phyloP scores from a whole-genome alignment of 192 early-diverging fungal species.

The Umbelopsis ramanniana region DNA sequence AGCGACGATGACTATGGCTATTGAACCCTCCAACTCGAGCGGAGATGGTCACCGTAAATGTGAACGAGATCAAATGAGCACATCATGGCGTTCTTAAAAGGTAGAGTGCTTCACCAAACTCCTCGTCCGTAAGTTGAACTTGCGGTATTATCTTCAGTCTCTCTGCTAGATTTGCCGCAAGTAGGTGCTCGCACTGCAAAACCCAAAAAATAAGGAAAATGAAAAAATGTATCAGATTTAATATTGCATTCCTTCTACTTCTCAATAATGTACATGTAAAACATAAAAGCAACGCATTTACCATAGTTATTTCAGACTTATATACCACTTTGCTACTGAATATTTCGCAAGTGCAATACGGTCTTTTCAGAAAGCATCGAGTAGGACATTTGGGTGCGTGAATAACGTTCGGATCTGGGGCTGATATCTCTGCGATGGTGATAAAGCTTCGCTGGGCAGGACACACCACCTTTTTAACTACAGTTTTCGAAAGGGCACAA shows the following conservation, averaged over 20 bases:
- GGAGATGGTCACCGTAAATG: too few relatives aligned
- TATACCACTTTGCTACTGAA: slow-evolving; percentile 8
- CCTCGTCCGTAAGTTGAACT: slow-evolving; percentile 1
- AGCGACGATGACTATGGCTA: slow-evolving; percentile 1
- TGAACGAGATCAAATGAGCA: not conserved
- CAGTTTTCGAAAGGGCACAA: not conserved
- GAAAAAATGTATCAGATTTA: not conserved
- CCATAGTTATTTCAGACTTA: not conserved
- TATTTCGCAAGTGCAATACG: not conserved
- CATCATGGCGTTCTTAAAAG: slow-evolving; percentile 12
- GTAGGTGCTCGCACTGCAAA: slow-evolving; percentile 11
- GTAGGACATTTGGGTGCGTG: not conserved
- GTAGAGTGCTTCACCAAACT: slow-evolving; percentile 11
- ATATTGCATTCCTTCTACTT: not conserved
- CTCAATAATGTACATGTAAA: slow-evolving; percentile 10
- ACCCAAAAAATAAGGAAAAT: not conserved
- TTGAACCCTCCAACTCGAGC: not conserved
- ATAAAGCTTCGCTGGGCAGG: slow-evolving; percentile 12
- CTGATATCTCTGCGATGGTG: not conserved
- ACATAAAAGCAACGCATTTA: not conserved
- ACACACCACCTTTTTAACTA: slow-evolving; percentile 7
- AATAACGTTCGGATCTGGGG: not conserved
- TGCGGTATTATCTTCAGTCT: not conserved
- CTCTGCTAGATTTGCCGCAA: slow-evolving; percentile 14
- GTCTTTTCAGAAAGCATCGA: slow-evolving; percentile 7